These are phyloP conservation scores for Chalciporus piperatus DNA, from an alignment of 768 basidiomycete genomes.

Conservation along the genomic window DNA sequence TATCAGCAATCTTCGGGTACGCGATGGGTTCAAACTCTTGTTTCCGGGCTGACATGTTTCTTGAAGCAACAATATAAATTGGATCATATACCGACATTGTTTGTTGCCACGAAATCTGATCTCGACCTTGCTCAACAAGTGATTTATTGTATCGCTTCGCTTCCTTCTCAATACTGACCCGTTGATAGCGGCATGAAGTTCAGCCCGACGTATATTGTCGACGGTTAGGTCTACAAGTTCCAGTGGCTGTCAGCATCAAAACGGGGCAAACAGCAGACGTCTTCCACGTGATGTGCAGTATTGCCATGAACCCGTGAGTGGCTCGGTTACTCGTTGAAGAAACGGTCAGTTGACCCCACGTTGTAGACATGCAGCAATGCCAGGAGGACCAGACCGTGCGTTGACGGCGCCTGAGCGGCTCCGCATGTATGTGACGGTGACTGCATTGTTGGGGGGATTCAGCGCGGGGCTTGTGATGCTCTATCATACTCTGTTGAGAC, in stretches of 20 bases:
- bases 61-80: slow-evolving; percentile 93
- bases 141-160: slow-evolving; percentile 13
- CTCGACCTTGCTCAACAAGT: slow-evolving; percentile 95
- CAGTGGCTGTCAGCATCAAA: slow-evolving; percentile 90
- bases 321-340: slow-evolving; percentile 3
- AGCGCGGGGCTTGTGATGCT: slow-evolving; percentile 70
- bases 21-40: slow-evolving; percentile 21
- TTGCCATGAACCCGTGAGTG: slow-evolving; percentile 86
- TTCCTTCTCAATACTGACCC: slow-evolving; percentile 3
- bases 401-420: slow-evolving; percentile 66
- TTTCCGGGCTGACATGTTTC: slow-evolving; percentile 17
- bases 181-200: slow-evolving; percentile 84
- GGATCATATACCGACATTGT: slow-evolving; percentile 92
- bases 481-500: slow-evolving; percentile 64
- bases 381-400: slow-evolving; percentile 81
- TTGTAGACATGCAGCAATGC: slow-evolving; percentile 60
- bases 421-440: slow-evolving; percentile 68
- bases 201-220: slow-evolving; percentile 98
- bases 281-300: slow-evolving; percentile 79
- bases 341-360: slow-evolving; percentile 8
- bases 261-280: slow-evolving; percentile 83
- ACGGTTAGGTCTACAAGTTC: slow-evolving; percentile 84
- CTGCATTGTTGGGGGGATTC: slow-evolving; percentile 70
- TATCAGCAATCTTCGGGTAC: slow-evolving; percentile 91
- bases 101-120: slow-evolving; percentile 99